phyloP scores from a whole-genome alignment of 495 filamentous ascomycete genomes.

The Trypethelium eluteriae region DNA sequence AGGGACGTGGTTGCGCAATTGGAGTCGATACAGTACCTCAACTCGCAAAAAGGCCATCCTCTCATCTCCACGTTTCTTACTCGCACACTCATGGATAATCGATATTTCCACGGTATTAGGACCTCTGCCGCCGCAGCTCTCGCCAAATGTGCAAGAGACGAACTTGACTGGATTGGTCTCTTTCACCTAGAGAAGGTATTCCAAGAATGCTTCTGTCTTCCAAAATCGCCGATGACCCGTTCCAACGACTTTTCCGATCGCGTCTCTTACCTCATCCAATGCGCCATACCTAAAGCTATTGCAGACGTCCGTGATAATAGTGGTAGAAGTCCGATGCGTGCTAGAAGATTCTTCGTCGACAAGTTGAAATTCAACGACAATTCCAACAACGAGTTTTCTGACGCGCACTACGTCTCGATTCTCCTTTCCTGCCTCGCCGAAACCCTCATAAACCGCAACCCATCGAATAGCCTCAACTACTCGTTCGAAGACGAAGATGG shows the following conservation, averaged over 20 bases:
- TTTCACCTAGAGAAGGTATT: constrained; percentile 79
- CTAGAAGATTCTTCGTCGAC: constrained; percentile 74
- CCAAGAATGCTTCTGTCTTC: constrained; percentile 79
- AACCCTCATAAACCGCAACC: constrained; percentile 48
- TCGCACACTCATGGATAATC: constrained; percentile 78
- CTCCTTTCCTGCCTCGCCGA: constrained; percentile 75
- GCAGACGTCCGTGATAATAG: constrained; percentile 66
- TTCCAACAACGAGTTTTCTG: constrained; percentile 74
- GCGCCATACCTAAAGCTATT: constrained; percentile 70
- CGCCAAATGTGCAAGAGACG: constrained; percentile 59
- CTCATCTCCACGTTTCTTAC: constrained; percentile 79
- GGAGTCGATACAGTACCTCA: constrained; percentile 63
- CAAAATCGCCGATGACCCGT: constrained; percentile 61
- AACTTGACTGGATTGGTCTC: constrained; percentile 68
- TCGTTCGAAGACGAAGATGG: constrained; percentile 51
- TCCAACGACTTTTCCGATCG: constrained; percentile 87
- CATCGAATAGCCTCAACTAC: constrained; percentile 33
- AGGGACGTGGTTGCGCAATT: constrained; percentile 91
- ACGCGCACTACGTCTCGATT: constrained; percentile 75
- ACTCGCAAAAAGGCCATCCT: constrained; percentile 53
- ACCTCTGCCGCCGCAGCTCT: constrained; percentile 69
- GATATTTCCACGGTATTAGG: constrained; percentile 91
- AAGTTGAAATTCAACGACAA: constrained; percentile 92
- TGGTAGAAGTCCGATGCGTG: constrained; percentile 66
- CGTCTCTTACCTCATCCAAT: constrained; percentile 70